phyloP scores from a whole-genome alignment of 345 rosid genomes.

The Euphorbia lathyris region DNA sequence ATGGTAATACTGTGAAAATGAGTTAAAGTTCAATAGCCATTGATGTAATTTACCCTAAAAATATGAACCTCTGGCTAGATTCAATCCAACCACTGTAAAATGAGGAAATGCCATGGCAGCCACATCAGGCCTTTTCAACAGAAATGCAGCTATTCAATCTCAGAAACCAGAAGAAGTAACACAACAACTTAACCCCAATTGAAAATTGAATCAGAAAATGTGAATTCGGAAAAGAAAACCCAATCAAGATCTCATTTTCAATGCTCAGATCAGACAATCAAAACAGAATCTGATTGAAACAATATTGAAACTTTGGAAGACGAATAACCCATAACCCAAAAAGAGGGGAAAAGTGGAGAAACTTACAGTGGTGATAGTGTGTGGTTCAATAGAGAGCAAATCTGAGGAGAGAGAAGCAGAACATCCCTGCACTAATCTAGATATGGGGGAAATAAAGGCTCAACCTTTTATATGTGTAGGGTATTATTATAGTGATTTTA shows the following conservation, averaged over 20 bases:
- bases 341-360: slow-evolving; percentile 4
- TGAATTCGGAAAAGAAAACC: neutral
- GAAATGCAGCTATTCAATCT: slow-evolving; percentile 1
- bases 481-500: neutral
- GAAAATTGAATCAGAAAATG: slow-evolving; percentile 1
- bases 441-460: slow-evolving; percentile 6
- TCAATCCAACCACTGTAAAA: too few relatives aligned
- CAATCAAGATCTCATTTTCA: slow-evolving; percentile 7
- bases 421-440: slow-evolving; percentile 7
- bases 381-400: slow-evolving; percentile 26
- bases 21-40: too few relatives aligned
- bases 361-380: slow-evolving; percentile 19
- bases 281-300: neutral
- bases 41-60: too few relatives aligned
- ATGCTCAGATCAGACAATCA: neutral
- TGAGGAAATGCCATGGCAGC: neutral
- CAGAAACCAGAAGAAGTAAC: neutral
- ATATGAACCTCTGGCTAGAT: too few relatives aligned
- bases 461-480: slow-evolving; percentile 12
- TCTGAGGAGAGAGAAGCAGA: slow-evolving; percentile 30
- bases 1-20: too few relatives aligned
- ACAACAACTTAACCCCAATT: neutral
- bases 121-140: neutral
- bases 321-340: slow-evolving; percentile 2
- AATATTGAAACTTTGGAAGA: slow-evolving; percentile 6